Percentiles rank a stretch among this genome's conserved stretches.
Conservation (phyloP, 352 stramenopile species). For the Phytopythium cucurbitacearum region DNA sequence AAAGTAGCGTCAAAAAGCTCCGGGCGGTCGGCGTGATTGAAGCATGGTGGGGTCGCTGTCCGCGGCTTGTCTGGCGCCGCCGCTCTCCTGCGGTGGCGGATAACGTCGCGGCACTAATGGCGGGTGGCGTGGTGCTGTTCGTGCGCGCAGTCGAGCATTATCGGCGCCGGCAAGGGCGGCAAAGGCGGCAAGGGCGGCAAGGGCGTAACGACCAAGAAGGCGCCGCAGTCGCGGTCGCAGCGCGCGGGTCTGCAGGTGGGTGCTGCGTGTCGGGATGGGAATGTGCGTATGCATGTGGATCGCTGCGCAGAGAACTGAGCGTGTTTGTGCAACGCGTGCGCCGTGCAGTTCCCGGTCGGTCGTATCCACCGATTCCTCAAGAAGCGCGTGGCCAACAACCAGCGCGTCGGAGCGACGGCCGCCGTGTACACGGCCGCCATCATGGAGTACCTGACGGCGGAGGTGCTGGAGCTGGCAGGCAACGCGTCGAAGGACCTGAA, state of each 20-base stretch:
- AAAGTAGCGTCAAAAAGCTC: not conserved
- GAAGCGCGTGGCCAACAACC: conserved; percentile 96
- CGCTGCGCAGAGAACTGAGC: not conserved
- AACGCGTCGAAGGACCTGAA: conserved; percentile 97
- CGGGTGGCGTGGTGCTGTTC: not conserved
- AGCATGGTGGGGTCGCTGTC: conserved; percentile 8
- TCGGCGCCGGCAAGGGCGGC: conserved; percentile 94
- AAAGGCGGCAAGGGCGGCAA: conserved; percentile 99
- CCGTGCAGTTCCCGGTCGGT: conserved; percentile 96
- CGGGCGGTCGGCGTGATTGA: not conserved
- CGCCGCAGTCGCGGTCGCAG: conserved; percentile 96
- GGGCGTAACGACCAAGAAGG: conserved; percentile 98
- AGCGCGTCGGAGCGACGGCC: conserved; percentile 98
- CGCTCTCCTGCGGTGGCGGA: too few species aligned
- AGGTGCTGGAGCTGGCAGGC: conserved; percentile 99
- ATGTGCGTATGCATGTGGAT: too few species aligned
- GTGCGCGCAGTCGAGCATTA: conserved; percentile 56
- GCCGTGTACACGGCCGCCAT: conserved; percentile 99
- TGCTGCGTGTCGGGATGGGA: not conserved
- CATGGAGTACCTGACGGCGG: conserved; percentile 99
- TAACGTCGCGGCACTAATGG: too few species aligned
- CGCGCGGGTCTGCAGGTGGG: conserved; percentile 96
- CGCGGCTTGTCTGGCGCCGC: conserved; percentile 30
- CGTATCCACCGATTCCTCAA: conserved; percentile 99
- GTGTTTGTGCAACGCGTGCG: not conserved